A percentile compares a stretch with the other conserved stretches of the same genome.
Evolutionary conservation across 139 green algal genomes (phyloP).

Genomic region (Eudorina sp.): DNA sequence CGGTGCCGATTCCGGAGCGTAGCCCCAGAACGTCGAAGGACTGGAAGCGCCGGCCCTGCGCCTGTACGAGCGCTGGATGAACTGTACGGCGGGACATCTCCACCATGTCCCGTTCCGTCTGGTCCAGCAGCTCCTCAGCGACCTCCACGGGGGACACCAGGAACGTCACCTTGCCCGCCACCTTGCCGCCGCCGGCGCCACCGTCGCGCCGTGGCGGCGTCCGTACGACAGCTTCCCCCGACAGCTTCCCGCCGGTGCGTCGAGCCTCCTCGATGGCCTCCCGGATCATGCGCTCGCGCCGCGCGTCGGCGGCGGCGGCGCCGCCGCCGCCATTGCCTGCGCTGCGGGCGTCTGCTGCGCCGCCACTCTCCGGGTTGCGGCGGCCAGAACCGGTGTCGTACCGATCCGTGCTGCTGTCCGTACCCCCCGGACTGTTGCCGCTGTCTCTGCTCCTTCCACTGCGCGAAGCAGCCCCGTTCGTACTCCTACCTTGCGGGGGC

Average conservation of each 20-base stretch:
- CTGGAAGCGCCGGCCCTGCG: slow-evolving; percentile 3
- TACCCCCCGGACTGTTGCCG: too few species aligned
- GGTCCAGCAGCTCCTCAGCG: not conserved
- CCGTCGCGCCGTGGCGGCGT: not conserved
- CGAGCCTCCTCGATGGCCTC: not conserved
- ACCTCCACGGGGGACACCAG: not conserved
- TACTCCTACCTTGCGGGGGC: too few species aligned
- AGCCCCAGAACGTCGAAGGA: not conserved
- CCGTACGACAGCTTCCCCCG: not conserved
- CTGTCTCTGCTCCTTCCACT: not conserved
- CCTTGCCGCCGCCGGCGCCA: not conserved
- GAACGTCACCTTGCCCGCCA: slow-evolving; percentile 23
- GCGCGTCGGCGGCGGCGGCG: not conserved
- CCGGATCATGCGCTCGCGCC: not conserved
- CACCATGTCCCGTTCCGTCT: not conserved
- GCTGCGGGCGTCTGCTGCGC: too few species aligned
- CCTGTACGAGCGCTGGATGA: not conserved
- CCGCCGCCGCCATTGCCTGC: too few species aligned
- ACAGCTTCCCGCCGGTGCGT: not conserved
- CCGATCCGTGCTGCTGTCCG: too few species aligned
- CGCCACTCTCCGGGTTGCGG: too few species aligned
- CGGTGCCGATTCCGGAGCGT: not conserved
- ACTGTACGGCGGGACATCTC: not conserved
- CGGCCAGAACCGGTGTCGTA: too few species aligned
- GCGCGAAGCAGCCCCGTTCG: too few species aligned